phyloP scores from a whole-genome alignment of 2,329 filamentous ascomycete genomes.

The Acarospora socialis region DNA sequence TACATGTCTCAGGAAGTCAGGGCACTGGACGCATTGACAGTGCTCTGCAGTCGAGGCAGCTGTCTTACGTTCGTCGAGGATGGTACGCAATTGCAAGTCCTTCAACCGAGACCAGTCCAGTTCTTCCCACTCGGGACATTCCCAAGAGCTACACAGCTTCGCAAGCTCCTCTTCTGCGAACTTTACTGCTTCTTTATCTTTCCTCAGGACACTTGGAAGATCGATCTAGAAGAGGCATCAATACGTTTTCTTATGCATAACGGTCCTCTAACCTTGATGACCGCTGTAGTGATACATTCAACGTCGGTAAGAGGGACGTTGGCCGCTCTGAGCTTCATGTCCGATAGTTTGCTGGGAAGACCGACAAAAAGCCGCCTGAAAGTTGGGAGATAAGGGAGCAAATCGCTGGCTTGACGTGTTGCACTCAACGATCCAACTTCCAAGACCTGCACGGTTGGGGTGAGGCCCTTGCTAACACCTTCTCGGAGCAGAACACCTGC shows the following conservation, averaged over 20 bases:
- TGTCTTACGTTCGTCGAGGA: conserved; percentile 56
- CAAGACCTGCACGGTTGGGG: conserved; percentile 61
- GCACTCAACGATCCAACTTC: conserved; percentile 58
- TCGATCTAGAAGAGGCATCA: conserved; percentile 21
- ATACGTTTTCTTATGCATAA: conserved; percentile 37
- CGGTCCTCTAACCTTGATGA: conserved; percentile 37
- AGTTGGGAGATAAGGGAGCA: conserved; percentile 64
- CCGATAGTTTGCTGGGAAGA: conserved; percentile 50
- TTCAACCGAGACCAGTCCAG: conserved; percentile 69
- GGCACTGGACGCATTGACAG: conserved; percentile 54
- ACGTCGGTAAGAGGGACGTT: conserved; percentile 64
- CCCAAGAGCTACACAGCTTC: conserved; percentile 60
- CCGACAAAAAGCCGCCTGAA: conserved; percentile 55
- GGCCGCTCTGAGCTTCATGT: conserved; percentile 53
- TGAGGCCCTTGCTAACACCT: conserved; percentile 50
- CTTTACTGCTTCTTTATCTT: conserved; percentile 34
- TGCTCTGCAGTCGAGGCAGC: conserved; percentile 49
- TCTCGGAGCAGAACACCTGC: conserved; percentile 69
- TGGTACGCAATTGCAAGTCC: conserved; percentile 66
- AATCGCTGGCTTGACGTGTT: conserved; percentile 64
- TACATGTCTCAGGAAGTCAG: conserved; percentile 75
- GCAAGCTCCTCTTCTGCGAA: conserved; percentile 55
- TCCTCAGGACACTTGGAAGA: conserved; percentile 25
- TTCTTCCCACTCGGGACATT: conserved; percentile 64
- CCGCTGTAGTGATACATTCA: conserved; percentile 66